Conservation (phyloP, 2,329 filamentous ascomycete species). For the Cladophialophora yegresii region DNA sequence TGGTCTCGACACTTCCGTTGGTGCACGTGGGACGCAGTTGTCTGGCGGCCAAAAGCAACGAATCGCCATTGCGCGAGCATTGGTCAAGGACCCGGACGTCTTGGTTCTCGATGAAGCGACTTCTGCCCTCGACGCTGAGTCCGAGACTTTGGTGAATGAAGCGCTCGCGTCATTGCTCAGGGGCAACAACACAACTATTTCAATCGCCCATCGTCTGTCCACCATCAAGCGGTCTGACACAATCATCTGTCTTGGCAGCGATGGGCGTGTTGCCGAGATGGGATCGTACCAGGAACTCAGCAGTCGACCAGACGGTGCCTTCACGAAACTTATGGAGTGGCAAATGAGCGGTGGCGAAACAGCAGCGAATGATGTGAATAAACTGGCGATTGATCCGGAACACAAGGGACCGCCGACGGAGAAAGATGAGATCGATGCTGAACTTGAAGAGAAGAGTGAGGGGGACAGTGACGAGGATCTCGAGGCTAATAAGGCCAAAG, state of each 20-base stretch:
- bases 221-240: constrained; percentile 95
- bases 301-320: constrained; percentile 73
- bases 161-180: constrained; percentile 78
- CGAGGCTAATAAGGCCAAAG: constrained; percentile 31
- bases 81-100: constrained; percentile 95
- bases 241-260: constrained; percentile 84
- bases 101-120: constrained; percentile 96
- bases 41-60: constrained; percentile 97
- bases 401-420: constrained; percentile 46
- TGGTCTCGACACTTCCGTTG: constrained; percentile 90
- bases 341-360: constrained; percentile 84
- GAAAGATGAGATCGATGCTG: constrained; percentile 55
- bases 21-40: constrained; percentile 86
- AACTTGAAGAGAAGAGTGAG: constrained; percentile 43
- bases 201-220: constrained; percentile 90
- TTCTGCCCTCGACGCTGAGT: constrained; percentile 92
- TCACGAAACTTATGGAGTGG: constrained; percentile 97
- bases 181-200: constrained; percentile 93
- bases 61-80: constrained; percentile 91
- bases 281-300: constrained; percentile 80
- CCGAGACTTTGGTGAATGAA: constrained; percentile 92
- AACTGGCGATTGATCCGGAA: constrained; percentile 36
- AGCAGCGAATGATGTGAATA: constrained; percentile 24
- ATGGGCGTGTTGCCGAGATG: constrained; percentile 87
- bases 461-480: constrained; percentile 43